Conservation (phyloP, 192 early-diverging fungal species). For the Pecoramyces ruminantium region DNA sequence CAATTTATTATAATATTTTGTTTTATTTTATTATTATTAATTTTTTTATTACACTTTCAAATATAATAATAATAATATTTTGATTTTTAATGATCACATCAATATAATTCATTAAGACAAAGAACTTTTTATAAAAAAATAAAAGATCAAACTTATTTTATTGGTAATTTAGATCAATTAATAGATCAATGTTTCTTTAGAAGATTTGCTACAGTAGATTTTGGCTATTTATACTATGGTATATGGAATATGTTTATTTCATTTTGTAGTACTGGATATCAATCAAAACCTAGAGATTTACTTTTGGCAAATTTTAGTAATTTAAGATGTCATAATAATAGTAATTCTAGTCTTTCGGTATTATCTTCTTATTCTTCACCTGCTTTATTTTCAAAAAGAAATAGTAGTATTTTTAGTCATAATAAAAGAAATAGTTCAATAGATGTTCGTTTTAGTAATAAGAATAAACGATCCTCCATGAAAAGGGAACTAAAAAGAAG, state of each 20-base stretch:
- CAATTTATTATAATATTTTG: too few species aligned
- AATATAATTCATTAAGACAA: too few species aligned
- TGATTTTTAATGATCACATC: too few species aligned
- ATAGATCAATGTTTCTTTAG: background rate
- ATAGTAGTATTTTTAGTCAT: background rate
- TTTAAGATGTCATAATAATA: background rate
- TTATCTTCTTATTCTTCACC: background rate
- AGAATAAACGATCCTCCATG: background rate
- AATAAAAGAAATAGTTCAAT: background rate
- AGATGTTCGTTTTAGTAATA: background rate
- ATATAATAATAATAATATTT: too few species aligned
- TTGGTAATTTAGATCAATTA: background rate
- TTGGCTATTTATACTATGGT: background rate
- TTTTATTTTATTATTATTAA: too few species aligned
- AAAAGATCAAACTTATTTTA: background rate
- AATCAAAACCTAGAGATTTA: background rate
- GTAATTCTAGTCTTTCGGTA: background rate
- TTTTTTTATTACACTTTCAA: too few species aligned
- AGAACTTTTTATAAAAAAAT: background rate
- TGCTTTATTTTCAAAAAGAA: background rate
- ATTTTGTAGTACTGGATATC: background rate
- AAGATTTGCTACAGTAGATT: background rate
- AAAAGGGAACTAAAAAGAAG: background rate
- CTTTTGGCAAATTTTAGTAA: background rate
- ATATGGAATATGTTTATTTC: background rate